Evolutionary conservation across 176 grass and related monocot genomes (phyloP).

Genomic region (Chrysopogon serrulatus): DNA sequence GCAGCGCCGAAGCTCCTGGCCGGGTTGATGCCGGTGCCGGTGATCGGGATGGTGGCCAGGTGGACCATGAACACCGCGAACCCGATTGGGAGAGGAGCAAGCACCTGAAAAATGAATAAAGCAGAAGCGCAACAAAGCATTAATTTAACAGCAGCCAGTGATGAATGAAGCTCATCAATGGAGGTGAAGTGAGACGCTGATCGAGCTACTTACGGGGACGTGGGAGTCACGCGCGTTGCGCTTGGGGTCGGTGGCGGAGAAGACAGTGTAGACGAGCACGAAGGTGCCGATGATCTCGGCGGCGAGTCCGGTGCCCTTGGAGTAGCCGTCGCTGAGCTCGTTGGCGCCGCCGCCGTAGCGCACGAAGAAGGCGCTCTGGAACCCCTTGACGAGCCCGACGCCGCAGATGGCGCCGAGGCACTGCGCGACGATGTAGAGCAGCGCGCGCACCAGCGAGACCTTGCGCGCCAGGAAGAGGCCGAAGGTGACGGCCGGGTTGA

Average conservation of each 20-base stretch:
- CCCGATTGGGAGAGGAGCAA: slow-evolving; percentile 92
- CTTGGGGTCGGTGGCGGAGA: slow-evolving; percentile 91
- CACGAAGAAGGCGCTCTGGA: slow-evolving; percentile 69
- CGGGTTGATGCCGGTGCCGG: slow-evolving; percentile 94
- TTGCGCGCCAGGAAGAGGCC: slow-evolving; percentile 89
- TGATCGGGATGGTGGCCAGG: slow-evolving; percentile 88
- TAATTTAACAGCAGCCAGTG: neutral
- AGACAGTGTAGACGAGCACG: slow-evolving; percentile 97
- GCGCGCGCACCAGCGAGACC: slow-evolving; percentile 75
- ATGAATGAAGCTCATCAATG: neutral
- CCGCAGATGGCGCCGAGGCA: slow-evolving; percentile 89
- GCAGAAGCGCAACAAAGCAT: neutral
- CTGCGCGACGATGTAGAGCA: slow-evolving; percentile 92
- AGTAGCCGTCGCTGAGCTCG: slow-evolving; percentile 60
- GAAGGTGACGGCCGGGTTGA: slow-evolving; percentile 94
- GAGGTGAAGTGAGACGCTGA: too few relatives aligned
- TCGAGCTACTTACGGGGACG: slow-evolving; percentile 57
- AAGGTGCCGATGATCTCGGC: slow-evolving; percentile 97
- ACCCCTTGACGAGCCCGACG: slow-evolving; percentile 82
- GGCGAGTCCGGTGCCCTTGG: slow-evolving; percentile 63
- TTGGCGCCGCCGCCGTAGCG: slow-evolving; percentile 89
- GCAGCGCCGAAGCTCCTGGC: slow-evolving; percentile 87
- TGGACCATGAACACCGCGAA: slow-evolving; percentile 99
- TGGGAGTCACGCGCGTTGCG: slow-evolving; percentile 79
- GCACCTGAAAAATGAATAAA: slow-evolving; percentile 51